Conservation (phyloP, 1,284 basidiomycete genomes). For the Testicularia cyperi region DNA sequence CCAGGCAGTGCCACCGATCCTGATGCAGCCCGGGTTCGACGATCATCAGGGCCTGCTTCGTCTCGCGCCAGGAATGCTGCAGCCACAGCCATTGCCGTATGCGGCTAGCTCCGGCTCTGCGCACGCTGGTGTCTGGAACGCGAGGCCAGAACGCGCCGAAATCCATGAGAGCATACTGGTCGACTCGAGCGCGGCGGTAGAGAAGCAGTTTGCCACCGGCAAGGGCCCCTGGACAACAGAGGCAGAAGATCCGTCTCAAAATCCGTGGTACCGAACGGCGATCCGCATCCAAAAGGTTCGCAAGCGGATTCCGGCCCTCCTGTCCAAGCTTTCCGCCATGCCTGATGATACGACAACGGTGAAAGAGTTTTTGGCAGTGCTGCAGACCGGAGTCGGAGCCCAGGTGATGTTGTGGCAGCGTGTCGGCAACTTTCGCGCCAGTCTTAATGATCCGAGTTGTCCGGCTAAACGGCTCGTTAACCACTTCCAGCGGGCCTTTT, state of each 20-base stretch:
- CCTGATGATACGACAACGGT: constrained; percentile 18
- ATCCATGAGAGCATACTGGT: too few species aligned
- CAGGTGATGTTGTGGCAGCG: constrained; percentile 38
- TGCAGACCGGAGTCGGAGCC: constrained; percentile 16
- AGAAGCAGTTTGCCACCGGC: not conserved
- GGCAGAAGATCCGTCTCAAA: not conserved
- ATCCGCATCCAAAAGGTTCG: constrained; percentile 10
- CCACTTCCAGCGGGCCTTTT: constrained; percentile 16
- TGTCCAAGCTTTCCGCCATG: constrained; percentile 8
- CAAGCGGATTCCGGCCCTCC: constrained; percentile 11
- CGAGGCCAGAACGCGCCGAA: too few species aligned
- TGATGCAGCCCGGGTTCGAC: too few species aligned
- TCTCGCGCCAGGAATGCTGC: too few species aligned
- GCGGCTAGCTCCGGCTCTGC: too few species aligned
- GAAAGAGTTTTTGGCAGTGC: constrained; percentile 21
- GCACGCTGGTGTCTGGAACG: too few species aligned
- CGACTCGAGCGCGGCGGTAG: too few species aligned
- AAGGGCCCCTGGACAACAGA: not conserved
- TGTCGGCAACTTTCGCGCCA: constrained; percentile 16
- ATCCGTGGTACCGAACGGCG: constrained; percentile 11
- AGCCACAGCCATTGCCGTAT: too few species aligned
- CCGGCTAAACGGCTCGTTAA: constrained; percentile 8
- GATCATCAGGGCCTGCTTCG: too few species aligned
- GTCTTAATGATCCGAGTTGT: constrained; percentile 8
- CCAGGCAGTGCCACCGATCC: too few species aligned